These are phyloP conservation scores for Eucalyptus victrix DNA, from an alignment of 345 rosid genomes.

Conservation along the genomic window DNA sequence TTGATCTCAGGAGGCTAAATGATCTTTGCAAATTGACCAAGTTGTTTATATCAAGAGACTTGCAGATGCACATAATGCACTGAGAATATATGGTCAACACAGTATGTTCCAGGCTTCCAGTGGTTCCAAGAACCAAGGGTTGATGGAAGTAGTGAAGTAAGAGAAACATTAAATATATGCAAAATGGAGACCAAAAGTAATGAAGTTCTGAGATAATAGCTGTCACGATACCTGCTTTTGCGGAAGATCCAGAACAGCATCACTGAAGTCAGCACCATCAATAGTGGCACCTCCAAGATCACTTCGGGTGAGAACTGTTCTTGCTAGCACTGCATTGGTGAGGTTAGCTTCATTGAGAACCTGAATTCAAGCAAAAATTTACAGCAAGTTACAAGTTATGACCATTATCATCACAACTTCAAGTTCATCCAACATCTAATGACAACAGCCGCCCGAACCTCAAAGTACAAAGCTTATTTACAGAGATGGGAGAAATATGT, in stretches of 20 bases:
- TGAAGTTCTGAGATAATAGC: neutral
- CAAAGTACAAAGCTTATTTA: neutral
- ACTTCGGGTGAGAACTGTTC: slow-evolving; percentile 83
- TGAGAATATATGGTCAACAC: neutral
- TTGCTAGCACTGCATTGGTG: slow-evolving; percentile 69
- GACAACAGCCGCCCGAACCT: neutral
- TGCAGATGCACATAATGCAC: neutral
- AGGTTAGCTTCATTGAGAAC: slow-evolving; percentile 91
- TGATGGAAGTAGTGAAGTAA: neutral
- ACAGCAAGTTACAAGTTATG: neutral
- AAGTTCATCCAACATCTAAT: neutral
- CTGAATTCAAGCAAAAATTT: slow-evolving; percentile 4
- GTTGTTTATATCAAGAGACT: neutral
- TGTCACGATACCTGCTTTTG: slow-evolving; percentile 59
- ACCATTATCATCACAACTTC: neutral
- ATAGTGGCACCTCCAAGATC: slow-evolving; percentile 88
- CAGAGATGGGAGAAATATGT: neutral
- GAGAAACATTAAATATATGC: neutral
- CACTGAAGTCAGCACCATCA: slow-evolving; percentile 96
- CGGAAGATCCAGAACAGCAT: slow-evolving; percentile 82
- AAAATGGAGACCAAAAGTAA: neutral
- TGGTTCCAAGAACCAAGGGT: neutral
- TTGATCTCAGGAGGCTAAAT: neutral
- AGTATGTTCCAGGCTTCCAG: neutral
- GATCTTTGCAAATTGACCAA: neutral